Conservation (phyloP, 345 rosid genomes). For the Eucalyptus paniculata region DNA sequence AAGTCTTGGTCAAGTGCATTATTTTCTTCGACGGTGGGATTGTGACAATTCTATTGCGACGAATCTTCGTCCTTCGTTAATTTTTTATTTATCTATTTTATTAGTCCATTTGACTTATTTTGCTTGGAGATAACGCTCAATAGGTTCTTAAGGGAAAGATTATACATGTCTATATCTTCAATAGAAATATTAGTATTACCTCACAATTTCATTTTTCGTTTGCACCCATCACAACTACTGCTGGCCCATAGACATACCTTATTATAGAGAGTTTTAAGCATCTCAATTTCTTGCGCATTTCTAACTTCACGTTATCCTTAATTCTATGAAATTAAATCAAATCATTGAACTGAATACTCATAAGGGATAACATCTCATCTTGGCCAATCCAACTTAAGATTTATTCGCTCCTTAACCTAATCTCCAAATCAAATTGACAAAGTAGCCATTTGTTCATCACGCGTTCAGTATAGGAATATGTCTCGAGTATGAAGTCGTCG, state of each 20-base stretch:
- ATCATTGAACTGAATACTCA: not conserved
- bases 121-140: not conserved
- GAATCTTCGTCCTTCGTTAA: not conserved
- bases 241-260: not conserved
- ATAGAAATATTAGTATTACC: not conserved
- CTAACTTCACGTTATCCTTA: not conserved
- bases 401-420: not conserved
- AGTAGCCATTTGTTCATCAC: not conserved
- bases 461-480: not conserved
- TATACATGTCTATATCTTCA: not conserved
- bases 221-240: not conserved
- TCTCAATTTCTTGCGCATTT: not conserved
- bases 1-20: not conserved
- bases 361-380: no score
- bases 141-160: not conserved
- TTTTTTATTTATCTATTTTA: not conserved
- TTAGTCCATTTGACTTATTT: not conserved
- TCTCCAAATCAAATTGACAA: not conserved
- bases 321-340: not conserved
- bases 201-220: not conserved
- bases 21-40: not conserved
- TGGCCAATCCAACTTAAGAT: not conserved
- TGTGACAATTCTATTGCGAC: not conserved
- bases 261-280: not conserved
- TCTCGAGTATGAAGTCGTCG: not conserved